Base-by-base conservation (phyloP, 257 asterid genomes). In the Nicotiana knightiana region DNA sequence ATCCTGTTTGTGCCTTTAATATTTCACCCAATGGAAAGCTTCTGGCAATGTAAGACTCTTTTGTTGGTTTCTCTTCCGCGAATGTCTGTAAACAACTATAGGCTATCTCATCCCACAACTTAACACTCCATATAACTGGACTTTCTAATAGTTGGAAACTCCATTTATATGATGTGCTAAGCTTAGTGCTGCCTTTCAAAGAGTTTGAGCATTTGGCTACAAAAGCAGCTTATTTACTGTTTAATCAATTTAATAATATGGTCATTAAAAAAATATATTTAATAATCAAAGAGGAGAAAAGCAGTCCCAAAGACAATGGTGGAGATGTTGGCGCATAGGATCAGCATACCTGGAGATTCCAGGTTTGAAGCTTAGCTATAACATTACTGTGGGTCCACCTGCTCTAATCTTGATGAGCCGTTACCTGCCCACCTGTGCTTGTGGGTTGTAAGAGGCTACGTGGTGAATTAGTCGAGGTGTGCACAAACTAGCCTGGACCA, bases 21-120 rank as follows among this genome's bases (percentile, higher is more conserved):
- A 91, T 92, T 83, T 96, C 99, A 76, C 86, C 93, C 80, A 92
- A 96, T 87, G 98, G 98, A 79, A 93, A 92, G 86, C 86, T 87
- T 81, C 93, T 96, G 82, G 97, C 97, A 61, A 51, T 93, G 98
- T 96, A 89, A 93, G 97, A 77, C 84, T 21, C 61, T 75, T 51
- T 53, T 51, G 39, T 51, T 28, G 46, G 63, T 28, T 51, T 75
- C 80, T 51, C 61, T 51, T 75, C 46, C 48, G 8, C 9, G 5
- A 51, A 51, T 75, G 39, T 28, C 16, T 75, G 53, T 75, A 51
- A 51, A 7, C 63, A 75, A 32, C 39, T 7, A 2, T 53, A 53
- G 18, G 58, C 18, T 48, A 73, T 48, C 28, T 51, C 64, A 28
- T 75, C 32, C 63, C 46, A 75, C 80, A 17, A 16, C 63, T 26